Evolutionary conservation across 2,329 filamentous ascomycete species (phyloP), one percentile per base, ranked within the genome.

Genomic region (Arthrobotrys iridis): DNA sequence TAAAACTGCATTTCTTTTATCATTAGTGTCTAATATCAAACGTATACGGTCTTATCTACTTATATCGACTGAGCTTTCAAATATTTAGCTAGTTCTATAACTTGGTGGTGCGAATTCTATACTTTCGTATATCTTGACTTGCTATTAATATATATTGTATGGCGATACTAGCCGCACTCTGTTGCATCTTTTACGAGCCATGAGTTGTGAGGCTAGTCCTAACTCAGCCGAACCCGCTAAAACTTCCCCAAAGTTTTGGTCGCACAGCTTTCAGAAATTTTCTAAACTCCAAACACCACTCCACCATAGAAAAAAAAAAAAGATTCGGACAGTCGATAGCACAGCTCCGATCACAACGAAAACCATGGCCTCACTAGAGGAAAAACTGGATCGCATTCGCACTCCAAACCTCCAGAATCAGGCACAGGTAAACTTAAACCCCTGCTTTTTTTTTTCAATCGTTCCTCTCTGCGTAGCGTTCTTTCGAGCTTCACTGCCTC

Each of bases 341-440:
- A 67, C 70, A 57, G 63, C 60, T 43, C 24, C 46, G 45, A 57
- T 40, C 70, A 37, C 70, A 63, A n/a, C n/a, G n/a, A n/a, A n/a
- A n/a, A 67, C 7, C 24, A 85, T 85, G 84, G 82, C 83, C 84
- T 88, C 88, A 83, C 59, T 98, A 81, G 89, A 91, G 82, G 94
- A 97, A 86, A 96, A 93, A 86, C 88, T 99, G 82, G 92, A 94
- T 85, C 97, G 96, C 88, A 97, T 98, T 83, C 92, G 95, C 84
- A 95, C 92, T 81, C 95, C 95, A 67, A 97, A 96, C 83, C 88
- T 97, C 80, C 92, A 98, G 83, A 97, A 92, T 82, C 93, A 97
- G 84, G 89, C 96, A 83, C 93, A 93, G 87, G 93, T 95, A 85
- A n/a, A 55, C n/a, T n/a, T n/a, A n/a, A n/a, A n/a, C n/a, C n/a